Conservation (phyloP, 805 yeast genomes). For the Wickerhamomyces bovis region DNA sequence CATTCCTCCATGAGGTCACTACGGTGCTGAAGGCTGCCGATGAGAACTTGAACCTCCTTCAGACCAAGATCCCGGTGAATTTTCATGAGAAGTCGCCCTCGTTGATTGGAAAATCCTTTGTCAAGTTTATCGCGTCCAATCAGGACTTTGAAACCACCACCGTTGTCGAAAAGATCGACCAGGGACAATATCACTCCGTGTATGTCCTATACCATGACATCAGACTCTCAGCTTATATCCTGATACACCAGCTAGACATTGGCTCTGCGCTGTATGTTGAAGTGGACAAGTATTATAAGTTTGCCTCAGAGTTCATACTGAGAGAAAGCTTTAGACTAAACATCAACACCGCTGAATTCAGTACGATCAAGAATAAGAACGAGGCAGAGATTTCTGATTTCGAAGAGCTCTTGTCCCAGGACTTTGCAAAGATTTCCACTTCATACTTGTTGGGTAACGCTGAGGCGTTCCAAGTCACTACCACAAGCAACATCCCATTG, state of each 20-base stretch:
- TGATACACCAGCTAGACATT: conserved; percentile 40
- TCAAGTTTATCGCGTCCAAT: conserved; percentile 1
- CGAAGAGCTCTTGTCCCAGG: conserved; percentile 40
- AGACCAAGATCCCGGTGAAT: conserved; percentile 14
- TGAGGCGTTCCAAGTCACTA: conserved; percentile 59
- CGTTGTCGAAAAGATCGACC: conserved; percentile 35
- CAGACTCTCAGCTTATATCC: conserved; percentile 45
- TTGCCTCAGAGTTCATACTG: conserved; percentile 54
- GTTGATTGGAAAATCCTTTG: conserved; percentile 11
- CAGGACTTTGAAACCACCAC: conserved; percentile 28
- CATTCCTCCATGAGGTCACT: background rate
- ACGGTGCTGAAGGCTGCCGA: conserved; percentile 10
- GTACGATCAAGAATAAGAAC: conserved; percentile 6
- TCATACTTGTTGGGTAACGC: conserved; percentile 45
- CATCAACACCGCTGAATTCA: conserved; percentile 17
- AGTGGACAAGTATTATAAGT: conserved; percentile 58
- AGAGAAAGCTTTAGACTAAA: conserved; percentile 52
- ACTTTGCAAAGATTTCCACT: conserved; percentile 54
- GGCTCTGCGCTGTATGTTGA: conserved; percentile 44
- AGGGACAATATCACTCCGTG: conserved; percentile 35
- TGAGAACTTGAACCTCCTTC: conserved; percentile 8
- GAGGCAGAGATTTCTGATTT: conserved; percentile 18
- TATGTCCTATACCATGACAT: conserved; percentile 64
- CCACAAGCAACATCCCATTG: conserved; percentile 64
- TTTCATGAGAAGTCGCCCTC: conserved; percentile 16